Percentiles rank a stretch among this genome's conserved stretches.
These are phyloP conservation scores for Podaxis mareebaensis DNA, from an alignment of 768 basidiomycete genomes.

Conservation along the genomic window DNA sequence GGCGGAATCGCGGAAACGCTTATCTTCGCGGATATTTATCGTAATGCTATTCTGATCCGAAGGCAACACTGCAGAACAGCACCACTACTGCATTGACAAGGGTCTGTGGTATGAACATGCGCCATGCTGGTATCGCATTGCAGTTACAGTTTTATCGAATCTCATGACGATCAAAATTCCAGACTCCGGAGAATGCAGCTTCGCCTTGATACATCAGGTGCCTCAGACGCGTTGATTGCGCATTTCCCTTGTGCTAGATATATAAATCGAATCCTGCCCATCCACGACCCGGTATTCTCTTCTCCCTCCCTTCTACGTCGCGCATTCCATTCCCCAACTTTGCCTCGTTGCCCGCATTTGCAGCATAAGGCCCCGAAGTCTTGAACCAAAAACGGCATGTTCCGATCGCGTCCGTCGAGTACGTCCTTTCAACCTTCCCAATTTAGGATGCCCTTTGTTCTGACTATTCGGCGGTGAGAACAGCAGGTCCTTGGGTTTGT, in stretches of 20 bases:
- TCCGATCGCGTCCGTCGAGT: conserved; percentile 37
- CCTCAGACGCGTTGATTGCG: conserved; percentile 15
- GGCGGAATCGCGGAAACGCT: conserved; percentile 10
- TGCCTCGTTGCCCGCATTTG: conserved; percentile 29
- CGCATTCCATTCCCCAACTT: conserved; percentile 17
- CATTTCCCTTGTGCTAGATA: conserved; percentile 20
- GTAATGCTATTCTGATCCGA: conserved; percentile 13
- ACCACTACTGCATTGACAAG: conserved; percentile 6
- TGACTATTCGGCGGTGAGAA: conserved; percentile 38
- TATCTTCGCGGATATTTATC: conserved; percentile 12
- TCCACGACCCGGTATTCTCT: conserved; percentile 19
- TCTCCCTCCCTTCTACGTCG: conserved; percentile 15
- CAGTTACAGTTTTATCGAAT: conserved; percentile 12
- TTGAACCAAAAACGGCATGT: conserved; percentile 44
- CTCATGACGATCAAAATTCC: conserved; percentile 17
- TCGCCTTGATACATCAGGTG: conserved; percentile 15
- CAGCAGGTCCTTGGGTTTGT: conserved; percentile 34
- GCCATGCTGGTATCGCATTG: conserved; percentile 16
- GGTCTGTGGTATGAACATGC: conserved; percentile 3
- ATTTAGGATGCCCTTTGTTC: conserved; percentile 53
- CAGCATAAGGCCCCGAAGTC: conserved; percentile 24
- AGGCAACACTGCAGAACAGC: neutral
- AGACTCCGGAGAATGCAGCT: conserved; percentile 17
- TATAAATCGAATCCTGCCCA: conserved; percentile 13
- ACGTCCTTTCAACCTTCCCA: conserved; percentile 50